A percentile compares a stretch with the other conserved stretches of the same genome.
Evolutionary conservation across 192 early-diverging fungal species (phyloP).

Genomic region (Entomortierella chlamydospora): DNA sequence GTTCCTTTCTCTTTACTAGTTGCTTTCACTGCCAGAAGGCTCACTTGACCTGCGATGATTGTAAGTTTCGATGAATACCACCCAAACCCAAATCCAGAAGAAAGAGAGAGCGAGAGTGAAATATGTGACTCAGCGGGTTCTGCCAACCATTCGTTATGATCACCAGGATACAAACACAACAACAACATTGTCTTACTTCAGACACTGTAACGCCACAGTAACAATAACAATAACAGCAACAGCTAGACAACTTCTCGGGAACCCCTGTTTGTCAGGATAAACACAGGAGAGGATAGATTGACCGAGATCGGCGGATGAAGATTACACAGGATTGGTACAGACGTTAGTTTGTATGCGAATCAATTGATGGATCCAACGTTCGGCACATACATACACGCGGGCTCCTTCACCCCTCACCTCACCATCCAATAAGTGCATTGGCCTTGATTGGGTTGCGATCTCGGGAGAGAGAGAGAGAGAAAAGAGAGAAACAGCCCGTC

Average conservation of each 20-base stretch:
- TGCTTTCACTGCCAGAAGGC: conserved; percentile 83
- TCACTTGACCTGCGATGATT: conserved; percentile 80
- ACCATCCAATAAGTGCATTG: not conserved
- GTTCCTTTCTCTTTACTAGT: conserved; percentile 22
- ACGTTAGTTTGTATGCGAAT: too few relatives aligned
- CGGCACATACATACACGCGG: too few relatives aligned
- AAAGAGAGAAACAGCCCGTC: not conserved
- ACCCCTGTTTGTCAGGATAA: too few relatives aligned
- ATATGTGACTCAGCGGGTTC: conserved; percentile 31
- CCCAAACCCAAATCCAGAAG: not conserved
- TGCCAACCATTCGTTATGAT: not conserved
- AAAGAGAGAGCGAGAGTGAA: not conserved
- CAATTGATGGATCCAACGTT: not conserved
- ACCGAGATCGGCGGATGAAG: too few relatives aligned
- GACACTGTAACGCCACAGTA: not conserved
- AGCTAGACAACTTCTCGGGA: too few relatives aligned
- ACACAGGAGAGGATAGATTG: too few relatives aligned
- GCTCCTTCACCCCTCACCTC: too few relatives aligned
- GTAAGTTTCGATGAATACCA: conserved; percentile 55
- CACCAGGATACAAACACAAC: not conserved
- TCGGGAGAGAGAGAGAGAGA: not conserved
- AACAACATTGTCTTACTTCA: too few relatives aligned
- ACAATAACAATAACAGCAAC: too few relatives aligned
- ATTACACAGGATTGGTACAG: too few relatives aligned
- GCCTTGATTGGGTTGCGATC: not conserved